Evolutionary conservation across 371 early-diverging fungal genomes (phyloP), one percentile per base, ranked within the genome.

Genomic region (Saksenaea vasiformis): DNA sequence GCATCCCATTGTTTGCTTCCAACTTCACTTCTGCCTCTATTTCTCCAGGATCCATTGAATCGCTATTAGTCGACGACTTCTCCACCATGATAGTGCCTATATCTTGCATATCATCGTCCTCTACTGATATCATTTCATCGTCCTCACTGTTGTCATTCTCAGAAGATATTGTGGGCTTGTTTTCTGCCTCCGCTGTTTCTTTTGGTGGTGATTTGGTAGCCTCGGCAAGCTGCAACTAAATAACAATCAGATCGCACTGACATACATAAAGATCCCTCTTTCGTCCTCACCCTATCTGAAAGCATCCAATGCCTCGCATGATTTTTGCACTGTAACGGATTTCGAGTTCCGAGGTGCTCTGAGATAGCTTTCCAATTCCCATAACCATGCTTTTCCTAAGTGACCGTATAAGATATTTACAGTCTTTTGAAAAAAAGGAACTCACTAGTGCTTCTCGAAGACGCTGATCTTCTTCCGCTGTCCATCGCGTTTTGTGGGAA

Each of bases 311-410:
- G 88, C 36, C 88, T 75, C 22, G 88, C 89, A 61, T 85, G 88
- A 34, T 87, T 88, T 63, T 89, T 89, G 61, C 89, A 87, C 68
- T 91, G 91, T 5, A 87, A 59, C 5, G 87, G 70, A 39, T 83
- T 88, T 26, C 90, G 68, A 15, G 87, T 87, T 17, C 74, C 72
- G 19, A 91, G 76, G 26, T 76, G 66, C 9, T 76, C 72, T 5
- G 87, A 74, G 35, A 91, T 83, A 3, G 63, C 62, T 55, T 84
- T 86, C 91, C 91, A 91, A 44, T 85, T 80, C 13, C 90, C 91
- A 58, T 84, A 83, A 1, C 90, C 90, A 66, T 80, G 76, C 41
- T 74, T 65, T 62, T 71, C 62, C 86, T 87, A 47, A 39, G 31
- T 7, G 53, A 27, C 39, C 35, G 43, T 38, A 43, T 47, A 15